Conservation (phyloP, 2,329 filamentous ascomycete species). For the Rhinocladiella similis region DNA sequence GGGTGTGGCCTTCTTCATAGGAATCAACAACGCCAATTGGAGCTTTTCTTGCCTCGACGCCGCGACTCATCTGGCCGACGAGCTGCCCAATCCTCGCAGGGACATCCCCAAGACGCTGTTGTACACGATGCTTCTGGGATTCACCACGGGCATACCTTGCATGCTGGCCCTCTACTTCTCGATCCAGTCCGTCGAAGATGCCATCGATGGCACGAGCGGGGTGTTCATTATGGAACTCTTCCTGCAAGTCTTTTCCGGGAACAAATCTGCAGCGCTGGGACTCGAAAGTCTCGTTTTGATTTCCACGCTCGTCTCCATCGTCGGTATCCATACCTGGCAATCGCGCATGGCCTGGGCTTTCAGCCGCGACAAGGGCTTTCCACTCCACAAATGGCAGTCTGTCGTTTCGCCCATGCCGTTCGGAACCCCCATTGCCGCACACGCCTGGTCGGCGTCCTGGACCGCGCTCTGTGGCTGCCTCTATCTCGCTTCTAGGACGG, state of each 20-base stretch:
- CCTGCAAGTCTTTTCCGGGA: not conserved
- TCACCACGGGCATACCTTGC: constrained; percentile 10
- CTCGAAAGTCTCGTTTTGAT: not conserved
- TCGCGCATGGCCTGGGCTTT: constrained; percentile 7
- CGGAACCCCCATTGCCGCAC: constrained; percentile 5
- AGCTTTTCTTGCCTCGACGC: constrained; percentile 15
- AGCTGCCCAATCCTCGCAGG: constrained; percentile 14
- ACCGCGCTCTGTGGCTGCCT: constrained; percentile 30
- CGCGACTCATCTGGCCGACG: constrained; percentile 22
- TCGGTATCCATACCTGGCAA: constrained; percentile 13
- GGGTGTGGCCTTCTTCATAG: constrained; percentile 22
- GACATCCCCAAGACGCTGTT: constrained; percentile 17
- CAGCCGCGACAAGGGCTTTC: constrained; percentile 8
- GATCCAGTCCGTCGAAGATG: constrained; percentile 9
- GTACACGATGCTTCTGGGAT: constrained; percentile 4
- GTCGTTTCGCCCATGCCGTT: constrained; percentile 4
- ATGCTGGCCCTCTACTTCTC: constrained; percentile 18
- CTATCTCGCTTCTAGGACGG: constrained; percentile 37
- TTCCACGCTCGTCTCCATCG: not conserved
- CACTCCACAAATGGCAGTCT: not conserved
- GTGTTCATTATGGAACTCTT: not conserved
- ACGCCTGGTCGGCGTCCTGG: not conserved
- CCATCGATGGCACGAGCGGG: not conserved
- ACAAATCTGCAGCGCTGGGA: not conserved
- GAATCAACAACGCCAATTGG: constrained; percentile 3